These are phyloP conservation scores for Durio zibethinus DNA, from an alignment of 345 rosid species.

Conservation along the genomic window DNA sequence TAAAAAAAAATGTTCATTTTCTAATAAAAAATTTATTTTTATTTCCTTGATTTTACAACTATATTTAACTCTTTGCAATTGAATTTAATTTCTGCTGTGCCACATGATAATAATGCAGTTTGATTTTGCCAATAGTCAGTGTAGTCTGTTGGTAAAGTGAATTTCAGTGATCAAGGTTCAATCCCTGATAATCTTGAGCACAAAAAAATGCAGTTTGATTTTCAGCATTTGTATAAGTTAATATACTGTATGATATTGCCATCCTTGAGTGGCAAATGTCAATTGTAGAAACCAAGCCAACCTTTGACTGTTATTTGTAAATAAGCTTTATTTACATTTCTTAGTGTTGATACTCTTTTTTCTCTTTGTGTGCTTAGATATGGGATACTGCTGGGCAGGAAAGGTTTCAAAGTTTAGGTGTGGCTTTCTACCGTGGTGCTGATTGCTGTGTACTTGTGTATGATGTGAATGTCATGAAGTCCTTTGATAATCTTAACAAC, in stretches of 20 bases:
- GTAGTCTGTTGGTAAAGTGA: too few species aligned
- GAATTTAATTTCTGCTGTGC: background rate
- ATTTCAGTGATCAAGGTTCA: too few species aligned
- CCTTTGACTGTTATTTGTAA: background rate
- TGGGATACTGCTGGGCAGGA: slow-evolving; percentile 98
- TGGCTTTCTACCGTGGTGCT: slow-evolving; percentile 89
- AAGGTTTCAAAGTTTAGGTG: slow-evolving; percentile 90
- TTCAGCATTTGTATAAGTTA: background rate
- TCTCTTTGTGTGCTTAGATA: slow-evolving; percentile 37
- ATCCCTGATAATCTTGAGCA: too few species aligned
- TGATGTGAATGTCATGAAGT: slow-evolving; percentile 81
- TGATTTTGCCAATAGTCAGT: too few species aligned
- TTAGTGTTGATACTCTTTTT: background rate
- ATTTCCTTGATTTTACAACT: background rate
- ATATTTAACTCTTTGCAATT: background rate
- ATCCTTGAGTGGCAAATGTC: background rate
- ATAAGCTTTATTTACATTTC: background rate
- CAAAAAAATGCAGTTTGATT: background rate
- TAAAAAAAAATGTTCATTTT: slow-evolving; percentile 11
- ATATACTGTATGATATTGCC: background rate
- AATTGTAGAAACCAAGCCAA: background rate
- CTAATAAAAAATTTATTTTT: too few species aligned
- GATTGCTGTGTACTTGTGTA: slow-evolving; percentile 92
- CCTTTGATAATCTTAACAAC: slow-evolving; percentile 84
- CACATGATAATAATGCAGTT: background rate